Percentiles rank a stretch among this genome's conserved stretches.
phyloP scores from a whole-genome alignment of 1,284 basidiomycete species.

The Laetiporus sulphureus region DNA sequence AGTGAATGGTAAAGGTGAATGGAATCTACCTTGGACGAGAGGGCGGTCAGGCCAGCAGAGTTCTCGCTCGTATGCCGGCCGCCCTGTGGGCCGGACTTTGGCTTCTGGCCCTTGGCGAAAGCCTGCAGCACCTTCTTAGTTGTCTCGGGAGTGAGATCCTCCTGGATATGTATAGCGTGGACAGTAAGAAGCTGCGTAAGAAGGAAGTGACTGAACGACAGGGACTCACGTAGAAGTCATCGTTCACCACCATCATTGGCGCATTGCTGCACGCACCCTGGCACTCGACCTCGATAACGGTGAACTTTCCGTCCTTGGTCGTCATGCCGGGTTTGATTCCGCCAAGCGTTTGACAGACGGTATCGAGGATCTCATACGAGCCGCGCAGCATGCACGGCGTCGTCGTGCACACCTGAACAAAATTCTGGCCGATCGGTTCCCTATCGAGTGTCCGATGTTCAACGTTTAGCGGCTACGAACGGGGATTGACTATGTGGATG shows the following conservation, averaged over 20 bases:
- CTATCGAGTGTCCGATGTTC: too few species aligned
- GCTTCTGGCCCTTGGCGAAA: conserved; percentile 81
- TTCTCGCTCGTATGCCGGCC: conserved; percentile 86
- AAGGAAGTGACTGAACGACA: too few species aligned
- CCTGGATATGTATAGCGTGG: too few species aligned
- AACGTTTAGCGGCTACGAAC: too few species aligned
- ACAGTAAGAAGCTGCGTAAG: too few species aligned
- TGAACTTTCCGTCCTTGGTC: conserved; percentile 94
- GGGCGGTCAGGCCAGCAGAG: conserved; percentile 80
- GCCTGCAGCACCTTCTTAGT: conserved; percentile 86
- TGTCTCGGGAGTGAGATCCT: conserved; percentile 92
- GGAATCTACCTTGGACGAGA: conserved; percentile 65
- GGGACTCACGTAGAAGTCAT: conserved; percentile 86
- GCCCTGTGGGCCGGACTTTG: conserved; percentile 90
- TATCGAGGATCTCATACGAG: conserved; percentile 84
- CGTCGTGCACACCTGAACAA: conserved; percentile 98
- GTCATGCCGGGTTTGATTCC: conserved; percentile 87
- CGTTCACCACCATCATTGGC: conserved; percentile 97
- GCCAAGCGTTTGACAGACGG: conserved; percentile 80
- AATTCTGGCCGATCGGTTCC: conserved; percentile 92
- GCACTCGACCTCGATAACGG: conserved; percentile 97
- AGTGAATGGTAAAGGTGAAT: neutral
- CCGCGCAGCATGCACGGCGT: conserved; percentile 98
- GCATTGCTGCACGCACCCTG: conserved; percentile 98
- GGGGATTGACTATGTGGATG: too few species aligned